Evolutionary conservation across 2,329 filamentous ascomycete species (phyloP), one percentile per base, ranked within the genome.

Genomic region (Botrytis porri): DNA sequence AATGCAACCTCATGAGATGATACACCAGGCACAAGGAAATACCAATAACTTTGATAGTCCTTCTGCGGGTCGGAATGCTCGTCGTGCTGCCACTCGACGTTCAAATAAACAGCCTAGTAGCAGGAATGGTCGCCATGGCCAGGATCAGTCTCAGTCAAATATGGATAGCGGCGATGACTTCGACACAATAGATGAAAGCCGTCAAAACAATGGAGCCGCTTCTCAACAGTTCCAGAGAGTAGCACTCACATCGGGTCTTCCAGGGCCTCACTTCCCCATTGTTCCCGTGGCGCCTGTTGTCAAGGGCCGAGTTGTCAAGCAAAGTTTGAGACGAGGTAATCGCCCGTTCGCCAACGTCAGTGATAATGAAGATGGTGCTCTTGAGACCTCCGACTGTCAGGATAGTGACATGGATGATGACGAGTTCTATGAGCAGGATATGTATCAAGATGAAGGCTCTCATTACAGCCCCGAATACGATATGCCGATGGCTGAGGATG

Each of bases 231-330:
- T 57, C 35, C 65, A 69, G n/a, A 37, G 48, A 41, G 65, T 57
- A n/a, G 29, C 65, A 25, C 35, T 69, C 32, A 25, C 25, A 32
- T 39, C 65, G 39, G 65, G 48, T 25, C 48, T 41, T 41, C 65
- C 48, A 14, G 37, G 39, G 48, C 35, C 65, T 43, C 37, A 37
- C 3, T 57, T 69, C 18, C 25, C 64, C 20, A 6, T 54, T 54
- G 16, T 48, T 54, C 45, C 64, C 7, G 29, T 35, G 54, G 35
- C 64, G 7, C 65, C 65, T 14, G 12, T 8, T 32, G 60, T 73
- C n/a, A n/a, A 65, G 10, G 60, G 60, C 39, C 72, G 67, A 65
- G 25, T 73, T 32, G 69, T 73, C 59, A 70, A 57, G 43, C 71
- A 65, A 45, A 48, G 35, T 41, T 18, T 32, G 65, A 37, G 37